Conservation (phyloP, 352 stramenopile genomes). For the Lagenidium sp. region DNA sequence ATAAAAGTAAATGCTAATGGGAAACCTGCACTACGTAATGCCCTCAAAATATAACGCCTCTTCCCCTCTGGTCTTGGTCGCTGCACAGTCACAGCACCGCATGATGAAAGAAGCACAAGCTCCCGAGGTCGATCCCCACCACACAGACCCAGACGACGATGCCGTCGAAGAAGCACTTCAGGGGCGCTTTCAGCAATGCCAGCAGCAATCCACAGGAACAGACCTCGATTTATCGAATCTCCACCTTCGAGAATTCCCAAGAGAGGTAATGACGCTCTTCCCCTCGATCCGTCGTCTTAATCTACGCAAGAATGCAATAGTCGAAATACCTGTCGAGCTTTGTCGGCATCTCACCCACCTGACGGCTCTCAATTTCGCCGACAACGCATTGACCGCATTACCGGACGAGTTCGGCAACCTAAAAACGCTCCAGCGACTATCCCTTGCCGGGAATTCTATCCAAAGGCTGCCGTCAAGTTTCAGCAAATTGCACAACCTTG, state of each 20-base stretch:
- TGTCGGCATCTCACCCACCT: slow-evolving; percentile 25
- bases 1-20: too few species aligned
- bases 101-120: too few species aligned
- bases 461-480: slow-evolving; percentile 18
- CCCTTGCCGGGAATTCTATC: slow-evolving; percentile 30
- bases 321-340: slow-evolving; percentile 22
- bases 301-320: slow-evolving; percentile 31
- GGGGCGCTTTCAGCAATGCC: slow-evolving; percentile 12
- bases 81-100: too few species aligned
- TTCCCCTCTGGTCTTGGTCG: too few species aligned
- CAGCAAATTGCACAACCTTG: slow-evolving; percentile 19
- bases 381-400: slow-evolving; percentile 28
- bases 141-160: neutral
- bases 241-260: slow-evolving; percentile 20
- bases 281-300: slow-evolving; percentile 35
- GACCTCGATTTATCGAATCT: slow-evolving; percentile 42
- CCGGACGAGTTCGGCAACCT: slow-evolving; percentile 24
- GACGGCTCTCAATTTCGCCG: slow-evolving; percentile 22
- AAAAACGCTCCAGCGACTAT: slow-evolving; percentile 30
- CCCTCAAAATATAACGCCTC: too few species aligned
- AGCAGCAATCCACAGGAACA: slow-evolving; percentile 19
- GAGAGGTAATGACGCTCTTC: slow-evolving; percentile 23
- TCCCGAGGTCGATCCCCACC: too few species aligned
- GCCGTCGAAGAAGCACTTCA: slow-evolving; percentile 3
- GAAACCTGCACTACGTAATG: too few species aligned